Base-by-base conservation (phyloP, 1,284 basidiomycete species). In the Laetiporus sulphureus region DNA sequence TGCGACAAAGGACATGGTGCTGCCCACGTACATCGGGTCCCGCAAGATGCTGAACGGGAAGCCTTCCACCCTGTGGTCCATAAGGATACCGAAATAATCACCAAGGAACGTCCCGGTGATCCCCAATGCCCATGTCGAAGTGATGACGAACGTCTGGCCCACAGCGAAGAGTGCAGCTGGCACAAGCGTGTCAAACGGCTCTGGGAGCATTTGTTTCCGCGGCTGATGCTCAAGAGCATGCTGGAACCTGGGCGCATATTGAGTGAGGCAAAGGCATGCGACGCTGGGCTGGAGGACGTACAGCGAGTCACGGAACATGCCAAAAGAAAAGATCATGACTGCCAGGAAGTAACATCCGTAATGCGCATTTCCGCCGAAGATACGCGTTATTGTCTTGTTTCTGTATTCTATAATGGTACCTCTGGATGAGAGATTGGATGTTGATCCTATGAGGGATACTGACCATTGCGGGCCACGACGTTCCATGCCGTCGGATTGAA, bases 1-100 rank as follows among this genome's bases (percentile, higher is more conserved):
- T 18, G 83, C 91, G 37, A 78, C 66, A 66, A 95, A 95, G 54
- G 82, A 89, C 68, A 96, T 67, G 8, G 90, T 91, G 57, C 86
- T 91, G 5, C 92, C 92, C 37, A 90, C 84, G 58, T 98, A 98
- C 95, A 98, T 98, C 1, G 95, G 95, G 65, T 97, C 85, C 32
- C 79, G 74, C 45, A 95, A 73, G 38, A 97, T 77, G 59, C 95
- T 96, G 75, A 98, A 99, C 0, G 95, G 95, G 69, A 99, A 99
- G 16, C 88, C 83, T 61, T 82, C 77, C 5, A 89, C 84, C 19
- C 82, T 72, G 44, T 86, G 73, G 59, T 92, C 83, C 92, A 97
- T 96, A 41, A 98, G 71, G 55, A 98, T 98, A n/a, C 95, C 95
- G 65, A 97, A 99, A 68, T 98, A 98, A 67, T 98, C 95, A 4